phyloP scores from a whole-genome alignment of 2,329 filamentous ascomycete species.

The Tricladium varicosporioides region DNA sequence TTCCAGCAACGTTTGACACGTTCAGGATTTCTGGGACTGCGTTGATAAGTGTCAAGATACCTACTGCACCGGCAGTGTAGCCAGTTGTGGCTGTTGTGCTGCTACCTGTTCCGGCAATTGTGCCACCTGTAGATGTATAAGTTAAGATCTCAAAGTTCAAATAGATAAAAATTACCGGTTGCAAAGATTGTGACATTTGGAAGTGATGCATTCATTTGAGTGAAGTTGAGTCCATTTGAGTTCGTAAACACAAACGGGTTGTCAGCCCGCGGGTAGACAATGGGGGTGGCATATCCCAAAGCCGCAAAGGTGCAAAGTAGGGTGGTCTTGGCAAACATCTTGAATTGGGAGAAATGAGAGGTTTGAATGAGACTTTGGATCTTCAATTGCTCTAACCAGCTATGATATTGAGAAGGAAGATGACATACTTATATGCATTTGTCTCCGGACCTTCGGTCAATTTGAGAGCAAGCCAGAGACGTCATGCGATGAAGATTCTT shows the following conservation, averaged over 20 bases:
- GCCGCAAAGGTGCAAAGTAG: constrained; percentile 11
- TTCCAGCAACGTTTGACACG: constrained; percentile 52
- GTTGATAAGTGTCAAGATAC: constrained; percentile 43
- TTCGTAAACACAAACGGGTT: constrained; percentile 26
- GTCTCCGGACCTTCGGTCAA: background rate
- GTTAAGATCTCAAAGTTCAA: constrained; percentile 23
- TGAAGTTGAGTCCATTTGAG: constrained; percentile 28
- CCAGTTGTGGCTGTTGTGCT: constrained; percentile 51
- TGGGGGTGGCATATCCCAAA: constrained; percentile 18
- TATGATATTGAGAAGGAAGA: background rate
- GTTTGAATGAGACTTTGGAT: background rate
- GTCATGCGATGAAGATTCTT: background rate
- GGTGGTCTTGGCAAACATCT: constrained; percentile 2
- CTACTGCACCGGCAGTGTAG: constrained; percentile 45
- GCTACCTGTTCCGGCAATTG: constrained; percentile 53
- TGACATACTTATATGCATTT: background rate
- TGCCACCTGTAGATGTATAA: constrained; percentile 48
- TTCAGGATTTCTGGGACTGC: constrained; percentile 54
- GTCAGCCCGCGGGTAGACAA: constrained; percentile 15
- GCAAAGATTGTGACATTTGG: constrained; percentile 28
- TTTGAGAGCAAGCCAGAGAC: background rate
- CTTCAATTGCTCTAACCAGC: background rate
- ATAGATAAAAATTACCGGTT: constrained; percentile 6
- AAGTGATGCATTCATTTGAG: constrained; percentile 24
- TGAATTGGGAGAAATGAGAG: background rate